Evolutionary conservation across 176 grass and related monocot species (phyloP), one percentile per base, ranked within the genome.

Genomic region (Musa acuminata): DNA sequence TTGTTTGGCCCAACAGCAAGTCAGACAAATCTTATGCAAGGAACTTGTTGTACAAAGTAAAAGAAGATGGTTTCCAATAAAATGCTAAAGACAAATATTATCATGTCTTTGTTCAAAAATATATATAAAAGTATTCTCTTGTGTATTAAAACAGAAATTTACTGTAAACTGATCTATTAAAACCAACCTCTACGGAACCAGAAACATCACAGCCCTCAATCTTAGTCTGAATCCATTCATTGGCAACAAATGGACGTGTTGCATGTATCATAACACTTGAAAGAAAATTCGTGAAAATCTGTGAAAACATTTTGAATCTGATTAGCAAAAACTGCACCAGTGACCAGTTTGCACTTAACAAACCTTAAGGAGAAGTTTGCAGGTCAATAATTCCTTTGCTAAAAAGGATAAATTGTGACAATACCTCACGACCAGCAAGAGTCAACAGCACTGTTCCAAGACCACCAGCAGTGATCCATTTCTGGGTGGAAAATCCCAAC

Each of bases 261-360:
- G 95, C 95, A 79, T 94, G 92, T 72, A 94, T 94, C 95, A 94
- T 99, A 53, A 94, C 75, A 89, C 95, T 90, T n/a, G 90, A 94
- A 62, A 99, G 88, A 74, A 99, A 99, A 70, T 99, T 99, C 2
- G 88, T 99, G 65, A 99, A 99, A 75, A 99, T 99, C 95, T 94
- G 82, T 62, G 77, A 22, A 13, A 29, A 43, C 77, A 51, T 55
- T 64, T 62, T 21, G 17, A 27, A 55, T 54, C 43, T 51, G 29
- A 26, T 16, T 9, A 14, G 22, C 1, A 26, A 57, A 13, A 73
- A 17, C 21, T 16, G 35, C 35, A 43, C 35, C 0, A 0, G 35
- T 43, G 35, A 43, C 35, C 35, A 43, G 35, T 21, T 53, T 24
- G 9, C 27, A 27, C 3, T 53, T 13, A 19, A 13, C 8, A 73